phyloP scores from a whole-genome alignment of 2,329 filamentous ascomycete genomes.

The Drechslerella coelobrocha region DNA sequence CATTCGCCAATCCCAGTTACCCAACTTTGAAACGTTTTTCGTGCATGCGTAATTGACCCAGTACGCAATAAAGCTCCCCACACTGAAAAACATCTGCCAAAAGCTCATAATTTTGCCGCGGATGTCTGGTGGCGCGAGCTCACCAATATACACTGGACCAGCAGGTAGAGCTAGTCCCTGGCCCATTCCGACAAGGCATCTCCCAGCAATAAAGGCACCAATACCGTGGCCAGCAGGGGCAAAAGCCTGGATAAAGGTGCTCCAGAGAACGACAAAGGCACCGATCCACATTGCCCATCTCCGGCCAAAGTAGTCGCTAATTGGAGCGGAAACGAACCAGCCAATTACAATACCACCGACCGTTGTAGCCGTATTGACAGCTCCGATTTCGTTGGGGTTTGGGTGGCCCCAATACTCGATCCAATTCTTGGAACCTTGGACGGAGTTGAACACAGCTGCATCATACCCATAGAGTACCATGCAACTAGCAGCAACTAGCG shows the following conservation, averaged over 20 bases:
- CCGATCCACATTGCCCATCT: slow-evolving; percentile 66
- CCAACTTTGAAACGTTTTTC: slow-evolving; percentile 61
- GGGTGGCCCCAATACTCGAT: slow-evolving; percentile 60
- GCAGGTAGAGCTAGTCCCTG: slow-evolving; percentile 72
- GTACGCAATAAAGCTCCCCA: slow-evolving; percentile 71
- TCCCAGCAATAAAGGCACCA: slow-evolving; percentile 71
- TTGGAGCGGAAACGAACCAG: slow-evolving; percentile 72
- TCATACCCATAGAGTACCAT: slow-evolving; percentile 80
- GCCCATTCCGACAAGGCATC: slow-evolving; percentile 72
- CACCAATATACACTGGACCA: slow-evolving; percentile 74
- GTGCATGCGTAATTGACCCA: slow-evolving; percentile 71
- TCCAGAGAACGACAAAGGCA: slow-evolving; percentile 70
- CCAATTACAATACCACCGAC: slow-evolving; percentile 74
- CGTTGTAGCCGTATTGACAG: slow-evolving; percentile 73
- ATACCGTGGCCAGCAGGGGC: slow-evolving; percentile 66
- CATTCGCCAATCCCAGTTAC: slow-evolving; percentile 76
- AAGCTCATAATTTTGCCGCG: slow-evolving; percentile 73
- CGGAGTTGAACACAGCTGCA: slow-evolving; percentile 75
- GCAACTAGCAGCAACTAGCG: slow-evolving; percentile 73
- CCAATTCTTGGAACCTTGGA: slow-evolving; percentile 73
- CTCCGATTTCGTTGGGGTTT: slow-evolving; percentile 61
- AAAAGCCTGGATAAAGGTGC: slow-evolving; percentile 74
- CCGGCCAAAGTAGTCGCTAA: slow-evolving; percentile 57
- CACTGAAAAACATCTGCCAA: slow-evolving; percentile 73
- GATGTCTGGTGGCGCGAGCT: slow-evolving; percentile 70